Base-by-base conservation (phyloP, 129 eudicot genomes). In the Chrysanthemum seticuspe region DNA sequence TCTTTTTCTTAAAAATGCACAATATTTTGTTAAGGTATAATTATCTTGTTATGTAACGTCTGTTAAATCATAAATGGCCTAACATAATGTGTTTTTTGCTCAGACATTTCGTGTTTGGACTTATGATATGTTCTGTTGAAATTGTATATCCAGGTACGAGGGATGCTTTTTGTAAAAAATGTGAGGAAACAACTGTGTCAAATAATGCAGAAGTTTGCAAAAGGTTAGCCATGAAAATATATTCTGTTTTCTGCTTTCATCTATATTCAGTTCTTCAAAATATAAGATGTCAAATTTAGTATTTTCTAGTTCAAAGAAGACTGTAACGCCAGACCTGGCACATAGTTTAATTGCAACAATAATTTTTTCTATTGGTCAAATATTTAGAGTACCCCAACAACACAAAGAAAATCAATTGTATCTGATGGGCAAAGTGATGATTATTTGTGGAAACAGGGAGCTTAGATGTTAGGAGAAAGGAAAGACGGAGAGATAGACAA, bases 131-230 rank as follows among this genome's bases (percentile, higher is more conserved):
- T 13, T 21, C 15, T 68, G 62, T 57, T 76, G 47, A 60, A 34
- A 69, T 50, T 51, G 18, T 71, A 78, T 14, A 13, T 78, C 56
- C 59, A 78, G 82, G 82, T 95, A 70, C 88, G 99, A 31, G 99
- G 99, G 70, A 95, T 95, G 99, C 73, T 71, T 71, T 95, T 95
- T 81, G 97, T 80, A 75, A 90, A 85, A 83, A 93, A 95, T 83
- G 97, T 95, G 6, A 78, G 97, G 78, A 88, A 85, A 79, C 99
- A 95, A 74, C 72, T 95, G 73, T 79, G 87, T 67, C 96, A 95
- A 65, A 88, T 95, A 77, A 88, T 95, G 97, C 96, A 90, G 82
- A 90, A 95, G 79, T 76, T 86, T 71, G 89, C 99, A 27, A 86
- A 85, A 83, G 93, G 98, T 92, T 72, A 76, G 87, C 50, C 10